Percentiles rank a stretch among this genome's conserved stretches.
phyloP scores from a whole-genome alignment of 208 protist species.

The Sergeia podlipaevii region DNA sequence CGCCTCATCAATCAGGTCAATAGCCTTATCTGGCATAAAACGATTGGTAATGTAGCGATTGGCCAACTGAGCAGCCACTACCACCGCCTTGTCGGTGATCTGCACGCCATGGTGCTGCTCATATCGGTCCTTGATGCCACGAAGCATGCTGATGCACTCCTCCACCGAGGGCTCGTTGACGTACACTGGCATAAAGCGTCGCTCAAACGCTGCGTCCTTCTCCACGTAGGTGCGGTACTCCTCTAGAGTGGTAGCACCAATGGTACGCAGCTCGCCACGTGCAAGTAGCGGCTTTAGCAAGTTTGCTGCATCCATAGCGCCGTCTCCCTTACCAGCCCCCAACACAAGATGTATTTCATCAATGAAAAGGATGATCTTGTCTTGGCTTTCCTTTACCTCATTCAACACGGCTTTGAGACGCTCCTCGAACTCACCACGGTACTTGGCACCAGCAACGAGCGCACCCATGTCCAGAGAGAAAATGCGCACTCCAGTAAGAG shows the following conservation, averaged over 20 bases:
- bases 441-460: conserved; percentile 97
- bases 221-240: conserved; percentile 96
- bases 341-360: conserved; percentile 98
- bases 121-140: conserved; percentile 83
- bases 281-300: conserved; percentile 97
- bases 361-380: conserved; percentile 97
- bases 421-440: conserved; percentile 98
- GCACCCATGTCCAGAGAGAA: conserved; percentile 95
- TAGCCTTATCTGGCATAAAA: conserved; percentile 97
- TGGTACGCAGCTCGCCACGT: conserved; percentile 88
- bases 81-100: conserved; percentile 63
- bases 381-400: conserved; percentile 91
- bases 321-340: conserved; percentile 91
- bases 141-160: conserved; percentile 96
- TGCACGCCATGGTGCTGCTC: conserved; percentile 71
- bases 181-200: conserved; percentile 95
- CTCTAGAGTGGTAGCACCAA: conserved; percentile 95
- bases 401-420: conserved; percentile 96
- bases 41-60: conserved; percentile 93
- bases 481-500: conserved; percentile 42
- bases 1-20: conserved; percentile 97
- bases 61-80: conserved; percentile 58
- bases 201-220: conserved; percentile 96
- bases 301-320: conserved; percentile 95
- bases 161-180: conserved; percentile 92